These are phyloP conservation scores for Funneliformis geosporum DNA, from an alignment of 192 early-diverging fungal genomes.

Conservation along the genomic window DNA sequence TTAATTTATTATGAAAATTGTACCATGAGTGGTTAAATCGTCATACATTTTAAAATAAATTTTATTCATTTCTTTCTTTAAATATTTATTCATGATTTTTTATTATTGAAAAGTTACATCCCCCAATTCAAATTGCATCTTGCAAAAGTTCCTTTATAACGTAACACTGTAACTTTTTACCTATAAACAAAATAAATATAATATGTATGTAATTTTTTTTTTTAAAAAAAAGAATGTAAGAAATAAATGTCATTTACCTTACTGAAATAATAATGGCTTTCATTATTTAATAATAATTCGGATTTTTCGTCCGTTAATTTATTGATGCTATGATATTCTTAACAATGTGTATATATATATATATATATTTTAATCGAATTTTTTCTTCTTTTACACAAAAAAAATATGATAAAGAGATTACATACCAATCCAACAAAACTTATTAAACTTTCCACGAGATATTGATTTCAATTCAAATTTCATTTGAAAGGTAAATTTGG, in stretches of 20 bases:
- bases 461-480: conserved; percentile 35
- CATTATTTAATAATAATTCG: not conserved
- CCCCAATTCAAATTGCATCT: too few species aligned
- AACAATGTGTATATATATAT: not conserved
- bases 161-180: too few species aligned
- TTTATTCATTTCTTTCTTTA: too few species aligned
- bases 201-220: too few species aligned
- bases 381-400: too few species aligned
- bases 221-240: too few species aligned
- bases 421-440: conserved; percentile 34
- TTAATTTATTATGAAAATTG: not conserved
- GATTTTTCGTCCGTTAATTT: not conserved
- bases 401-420: not conserved
- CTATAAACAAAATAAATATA: too few species aligned
- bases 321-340: conserved; percentile 14
- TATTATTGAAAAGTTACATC: too few species aligned
- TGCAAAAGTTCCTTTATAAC: too few species aligned
- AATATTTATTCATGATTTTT: too few species aligned
- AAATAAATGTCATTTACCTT: too few species aligned
- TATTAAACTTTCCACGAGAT: conserved; percentile 38
- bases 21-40: not conserved
- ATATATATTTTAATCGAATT: not conserved
- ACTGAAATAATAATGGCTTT: not conserved
- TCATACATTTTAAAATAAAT: not conserved
- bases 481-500: conserved; percentile 36